Evolutionary conservation across 805 yeast genomes (phyloP).

Genomic region (Hanseniaspora nectarophila): DNA sequence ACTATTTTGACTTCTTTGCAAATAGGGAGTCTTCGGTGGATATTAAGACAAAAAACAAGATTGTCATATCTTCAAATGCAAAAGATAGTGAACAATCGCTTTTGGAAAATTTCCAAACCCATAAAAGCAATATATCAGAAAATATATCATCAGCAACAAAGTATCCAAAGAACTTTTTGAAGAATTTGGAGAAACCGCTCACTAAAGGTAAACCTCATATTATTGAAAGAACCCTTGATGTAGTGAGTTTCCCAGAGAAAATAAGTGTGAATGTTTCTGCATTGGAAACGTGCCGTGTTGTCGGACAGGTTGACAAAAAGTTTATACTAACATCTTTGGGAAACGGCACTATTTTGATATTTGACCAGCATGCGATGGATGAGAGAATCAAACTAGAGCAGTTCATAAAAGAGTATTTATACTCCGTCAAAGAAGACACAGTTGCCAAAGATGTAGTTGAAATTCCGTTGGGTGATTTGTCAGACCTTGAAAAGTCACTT

Average conservation of each 20-base stretch:
- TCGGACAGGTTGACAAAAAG: constrained; percentile 52
- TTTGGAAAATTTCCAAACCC: constrained; percentile 1
- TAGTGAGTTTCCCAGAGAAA: not conserved
- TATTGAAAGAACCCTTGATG: too few relatives aligned
- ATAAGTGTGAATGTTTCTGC: not conserved
- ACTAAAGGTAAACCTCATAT: not conserved
- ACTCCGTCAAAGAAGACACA: not conserved
- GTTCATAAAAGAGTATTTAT: constrained; percentile 31
- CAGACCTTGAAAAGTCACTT: constrained; percentile 27
- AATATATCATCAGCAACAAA: not conserved
- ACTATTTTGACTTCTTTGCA: not conserved
- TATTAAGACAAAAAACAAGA: not conserved
- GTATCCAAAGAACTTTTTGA: not conserved
- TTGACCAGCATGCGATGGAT: constrained; percentile 82
- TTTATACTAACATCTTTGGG: constrained; percentile 41
- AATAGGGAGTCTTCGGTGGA: not conserved
- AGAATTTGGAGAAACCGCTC: not conserved
- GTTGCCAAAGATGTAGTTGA: not conserved
- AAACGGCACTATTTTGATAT: constrained; percentile 27
- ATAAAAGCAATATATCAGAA: not conserved
- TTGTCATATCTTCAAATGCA: not conserved
- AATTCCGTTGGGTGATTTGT: constrained; percentile 17
- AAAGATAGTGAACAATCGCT: not conserved
- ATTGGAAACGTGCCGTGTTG: constrained; percentile 24
- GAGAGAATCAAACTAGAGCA: constrained; percentile 57